Percentiles rank a stretch among this genome's conserved stretches.
These are phyloP conservation scores for Scenedesmus sp. DNA, from an alignment of 163 green algal genomes.

Conservation along the genomic window DNA sequence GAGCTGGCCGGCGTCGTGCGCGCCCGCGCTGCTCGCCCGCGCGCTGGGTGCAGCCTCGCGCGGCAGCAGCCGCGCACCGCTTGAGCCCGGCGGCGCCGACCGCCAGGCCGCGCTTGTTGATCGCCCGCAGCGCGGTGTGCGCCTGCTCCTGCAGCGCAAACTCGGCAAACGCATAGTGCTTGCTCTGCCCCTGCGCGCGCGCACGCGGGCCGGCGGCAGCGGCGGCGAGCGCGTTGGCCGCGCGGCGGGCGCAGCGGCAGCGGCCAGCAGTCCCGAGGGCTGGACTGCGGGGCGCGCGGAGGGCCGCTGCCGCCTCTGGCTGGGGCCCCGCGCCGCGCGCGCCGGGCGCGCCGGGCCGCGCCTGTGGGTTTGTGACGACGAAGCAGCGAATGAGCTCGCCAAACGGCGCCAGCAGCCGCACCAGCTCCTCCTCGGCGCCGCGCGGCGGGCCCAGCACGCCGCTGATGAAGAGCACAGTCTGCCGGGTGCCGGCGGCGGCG, in stretches of 20 bases:
- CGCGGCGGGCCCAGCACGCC: slow-evolving; percentile 21
- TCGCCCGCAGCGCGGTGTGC: slow-evolving; percentile 19
- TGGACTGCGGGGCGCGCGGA: no score
- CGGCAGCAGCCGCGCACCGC: not conserved
- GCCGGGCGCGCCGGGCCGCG: not conserved
- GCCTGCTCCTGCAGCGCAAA: slow-evolving; percentile 29
- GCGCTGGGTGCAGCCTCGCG: not conserved
- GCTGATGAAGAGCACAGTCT: slow-evolving; percentile 38
- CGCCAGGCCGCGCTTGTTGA: slow-evolving; percentile 8
- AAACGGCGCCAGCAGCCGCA: slow-evolving; percentile 1
- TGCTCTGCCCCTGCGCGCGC: slow-evolving; percentile 25
- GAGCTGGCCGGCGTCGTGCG: no score
- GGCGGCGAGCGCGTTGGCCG: no score
- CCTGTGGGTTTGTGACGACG: slow-evolving; percentile 27
- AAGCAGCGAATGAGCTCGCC: slow-evolving; percentile 33
- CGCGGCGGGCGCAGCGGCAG: no score
- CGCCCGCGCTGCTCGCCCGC: no score
- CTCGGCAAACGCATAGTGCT: slow-evolving; percentile 46
- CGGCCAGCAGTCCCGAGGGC: no score
- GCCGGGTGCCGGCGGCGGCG: no score
- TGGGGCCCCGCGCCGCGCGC: no score
- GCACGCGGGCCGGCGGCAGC: no score
- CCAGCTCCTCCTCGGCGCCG: slow-evolving; percentile 12
- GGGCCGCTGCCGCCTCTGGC: no score
- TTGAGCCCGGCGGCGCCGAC: not conserved